phyloP scores from a whole-genome alignment of 225 moss, liverwort and hornwort species.

The Polytrichum commune region DNA sequence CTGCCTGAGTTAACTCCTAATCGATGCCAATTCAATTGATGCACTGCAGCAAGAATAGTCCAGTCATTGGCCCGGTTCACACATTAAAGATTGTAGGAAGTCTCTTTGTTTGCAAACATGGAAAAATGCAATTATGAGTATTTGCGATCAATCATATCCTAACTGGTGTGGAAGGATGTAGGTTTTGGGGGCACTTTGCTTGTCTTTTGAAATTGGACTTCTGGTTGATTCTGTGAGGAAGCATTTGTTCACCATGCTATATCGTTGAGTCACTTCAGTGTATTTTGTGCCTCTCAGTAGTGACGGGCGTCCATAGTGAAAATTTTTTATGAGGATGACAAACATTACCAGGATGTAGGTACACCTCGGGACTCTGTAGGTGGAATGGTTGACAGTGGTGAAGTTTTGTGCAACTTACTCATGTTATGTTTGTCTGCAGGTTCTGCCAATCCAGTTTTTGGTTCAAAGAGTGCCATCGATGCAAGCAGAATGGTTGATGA shows the following conservation, averaged over 20 bases:
- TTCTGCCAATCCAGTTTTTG: constrained; percentile 70
- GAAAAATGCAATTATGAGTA: no score
- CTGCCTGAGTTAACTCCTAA: not conserved
- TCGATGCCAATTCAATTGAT: not conserved
- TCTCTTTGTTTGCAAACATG: no score
- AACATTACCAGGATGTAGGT: no score
- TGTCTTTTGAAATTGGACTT: no score
- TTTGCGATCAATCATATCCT: no score
- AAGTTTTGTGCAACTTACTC: not conserved
- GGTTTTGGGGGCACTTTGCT: not conserved
- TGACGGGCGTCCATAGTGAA: not conserved
- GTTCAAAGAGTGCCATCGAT: constrained; percentile 45
- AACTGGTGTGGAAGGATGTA: not conserved
- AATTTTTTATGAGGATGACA: no score
- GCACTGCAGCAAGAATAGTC: no score
- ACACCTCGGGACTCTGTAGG: not conserved
- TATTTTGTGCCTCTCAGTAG: no score
- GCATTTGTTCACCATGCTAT: not conserved
- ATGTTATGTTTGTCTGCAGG: constrained; percentile 38
- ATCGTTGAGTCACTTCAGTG: no score
- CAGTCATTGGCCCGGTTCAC: no score
- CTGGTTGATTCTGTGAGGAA: no score
- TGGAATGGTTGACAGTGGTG: constrained; percentile 1
- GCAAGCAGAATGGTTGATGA: constrained; percentile 60
- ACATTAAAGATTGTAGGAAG: no score